Base-by-base conservation (phyloP, 2,329 filamentous ascomycete species). In the Setomelanomma holmii region DNA sequence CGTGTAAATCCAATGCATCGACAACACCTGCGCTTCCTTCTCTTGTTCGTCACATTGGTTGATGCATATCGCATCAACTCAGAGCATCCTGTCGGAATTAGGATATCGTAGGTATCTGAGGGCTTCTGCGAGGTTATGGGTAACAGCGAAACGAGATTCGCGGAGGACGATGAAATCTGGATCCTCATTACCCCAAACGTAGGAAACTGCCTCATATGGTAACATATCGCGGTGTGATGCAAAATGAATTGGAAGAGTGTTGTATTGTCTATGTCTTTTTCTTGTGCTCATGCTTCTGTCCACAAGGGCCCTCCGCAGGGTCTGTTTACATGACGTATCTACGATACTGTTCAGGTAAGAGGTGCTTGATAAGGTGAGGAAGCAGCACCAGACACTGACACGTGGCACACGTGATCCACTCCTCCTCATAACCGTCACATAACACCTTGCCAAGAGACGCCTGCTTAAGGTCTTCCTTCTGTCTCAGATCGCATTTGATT, bases 401-500 rank as follows among this genome's bases (percentile, higher is more conserved):
- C n/a, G n/a, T n/a, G n/a, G n/a, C n/a, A n/a, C n/a, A n/a, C n/a
- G n/a, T n/a, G n/a, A n/a, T n/a, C n/a, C n/a, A n/a, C n/a, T n/a
- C n/a, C n/a, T n/a, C n/a, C n/a, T n/a, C n/a, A n/a, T n/a, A n/a
- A n/a, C n/a, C n/a, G n/a, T n/a, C n/a, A n/a, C n/a, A 12, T 4
- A 12, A 36, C 36, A 19, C 16, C 17, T 40, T 19, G 14, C 6
- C 36, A 40, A 19, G 36, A 40, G 7, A 40, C 11, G 36, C 21
- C 16, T 20, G 36, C 16, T 5, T 17, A 40, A 40, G 11, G 17
- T 20, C 36, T 40, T 20, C 36, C 17, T 17, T 19, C 36, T 19
- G 36, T 19, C 6, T 40, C 36, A 40, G 36, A 40, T 40, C 36
- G 36, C 36, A 40, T 40, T 19, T 40, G 36, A 40, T 40, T 19